Base-by-base conservation (phyloP, 805 yeast genomes). In the Wickerhamomyces rabaulensis region DNA sequence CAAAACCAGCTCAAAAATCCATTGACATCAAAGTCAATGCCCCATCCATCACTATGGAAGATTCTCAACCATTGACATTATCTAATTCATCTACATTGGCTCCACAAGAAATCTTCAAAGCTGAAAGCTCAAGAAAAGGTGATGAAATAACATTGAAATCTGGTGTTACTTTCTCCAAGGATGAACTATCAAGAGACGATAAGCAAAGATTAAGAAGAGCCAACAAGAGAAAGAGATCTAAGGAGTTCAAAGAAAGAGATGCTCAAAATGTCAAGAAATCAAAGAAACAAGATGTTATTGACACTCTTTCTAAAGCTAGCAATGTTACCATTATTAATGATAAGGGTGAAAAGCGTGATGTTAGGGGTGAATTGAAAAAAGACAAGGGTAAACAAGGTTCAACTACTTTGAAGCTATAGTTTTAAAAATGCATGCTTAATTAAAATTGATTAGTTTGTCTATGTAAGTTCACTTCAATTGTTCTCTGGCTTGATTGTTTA, bases 61-160 rank as follows among this genome's bases (percentile, higher is more conserved):
- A 94, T 61, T 94, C 97, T 1, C 97, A 90, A 68, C 99, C 99
- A 42, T 73, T 88, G 48, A 82, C 90, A 33, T 74, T 87, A 69
- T 79, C 94, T 2, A 70, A 78, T 29, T 87, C 83, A 20, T 71
- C 83, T 13, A 78, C 86, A 42, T 74, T 94, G 57, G 99, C 99
- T 2, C 99, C 99, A 36, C 99, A 92, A 69, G 99, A 92, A 67
- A 74, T 94, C 9, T 94, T 84, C 67, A 79, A 74, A 61, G 63
- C 72, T 8, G 70, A 66, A 51, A 75, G 53, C 60, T 66, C 73
- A 13, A 70, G 69, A 41, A 70, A 73, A 42, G 69, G 73, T 13
- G 75, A 78, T 57, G 91, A 87, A 63, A 84, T 88, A 17, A 71
- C 78, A 49, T 71, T 88, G 54, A 80, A 80, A 56, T 82, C 88